Evolutionary conservation across 1,284 basidiomycete species (phyloP).

Genomic region (Trichosporon sp.): DNA sequence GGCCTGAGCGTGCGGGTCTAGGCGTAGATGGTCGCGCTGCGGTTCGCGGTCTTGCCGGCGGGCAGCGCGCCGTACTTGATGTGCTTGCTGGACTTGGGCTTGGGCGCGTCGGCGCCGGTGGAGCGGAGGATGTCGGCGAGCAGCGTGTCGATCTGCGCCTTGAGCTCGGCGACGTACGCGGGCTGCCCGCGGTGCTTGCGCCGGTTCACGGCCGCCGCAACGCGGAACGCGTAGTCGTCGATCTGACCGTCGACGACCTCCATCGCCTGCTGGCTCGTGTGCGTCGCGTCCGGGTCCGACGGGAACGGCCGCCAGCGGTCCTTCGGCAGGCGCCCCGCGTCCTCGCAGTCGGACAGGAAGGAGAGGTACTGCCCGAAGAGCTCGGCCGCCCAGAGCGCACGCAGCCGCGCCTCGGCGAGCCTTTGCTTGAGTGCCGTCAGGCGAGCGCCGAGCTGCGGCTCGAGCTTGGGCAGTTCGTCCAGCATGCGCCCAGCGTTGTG

Average conservation of each 20-base stretch:
- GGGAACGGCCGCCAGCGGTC: not conserved
- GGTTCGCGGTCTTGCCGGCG: not conserved
- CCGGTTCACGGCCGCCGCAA: not conserved
- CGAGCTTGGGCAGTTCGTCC: not conserved
- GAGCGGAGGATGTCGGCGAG: not conserved
- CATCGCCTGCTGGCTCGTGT: not conserved
- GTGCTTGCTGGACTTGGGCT: not conserved
- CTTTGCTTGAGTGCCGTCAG: not conserved
- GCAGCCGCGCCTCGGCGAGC: not conserved
- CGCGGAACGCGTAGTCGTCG: conserved; percentile 1
- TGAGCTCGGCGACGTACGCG: not conserved
- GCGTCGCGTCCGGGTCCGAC: not conserved
- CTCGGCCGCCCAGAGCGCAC: not conserved
- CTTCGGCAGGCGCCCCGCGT: not conserved
- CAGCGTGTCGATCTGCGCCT: not conserved
- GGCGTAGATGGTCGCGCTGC: conserved; percentile 3
- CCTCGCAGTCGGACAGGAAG: not conserved
- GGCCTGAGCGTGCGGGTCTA: not conserved
- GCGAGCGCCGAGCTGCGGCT: not conserved
- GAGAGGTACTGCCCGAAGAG: not conserved
- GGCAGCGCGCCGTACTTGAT: not conserved
- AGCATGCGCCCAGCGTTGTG: not conserved
- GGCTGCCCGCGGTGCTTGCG: not conserved
- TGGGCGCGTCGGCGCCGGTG: not conserved
- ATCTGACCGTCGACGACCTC: not conserved